Percentiles rank a stretch among this genome's conserved stretches.
Evolutionary conservation across 148 eudicot genomes (phyloP).

Genomic region (Nyssa sinensis): DNA sequence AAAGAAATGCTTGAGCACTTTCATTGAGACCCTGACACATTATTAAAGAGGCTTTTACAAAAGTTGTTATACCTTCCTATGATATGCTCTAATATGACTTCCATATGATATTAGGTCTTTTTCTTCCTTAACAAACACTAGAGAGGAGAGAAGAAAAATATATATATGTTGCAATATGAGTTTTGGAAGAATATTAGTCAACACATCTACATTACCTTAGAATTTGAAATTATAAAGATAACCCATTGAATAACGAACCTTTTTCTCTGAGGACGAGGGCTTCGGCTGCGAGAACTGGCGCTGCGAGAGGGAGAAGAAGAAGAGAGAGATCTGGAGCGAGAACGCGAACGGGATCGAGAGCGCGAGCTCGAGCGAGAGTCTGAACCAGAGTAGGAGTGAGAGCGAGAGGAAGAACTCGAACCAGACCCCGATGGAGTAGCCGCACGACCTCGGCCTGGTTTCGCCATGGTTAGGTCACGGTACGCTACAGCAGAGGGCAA

Average conservation of each 20-base stretch:
- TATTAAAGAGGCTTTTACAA: no score
- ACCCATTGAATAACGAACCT: slow-evolving; percentile 26
- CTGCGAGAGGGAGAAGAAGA: slow-evolving; percentile 47
- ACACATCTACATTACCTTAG: no score
- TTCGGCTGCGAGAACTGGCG: slow-evolving; percentile 56
- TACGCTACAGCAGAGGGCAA: background rate
- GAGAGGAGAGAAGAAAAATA: no score
- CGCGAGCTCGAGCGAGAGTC: slow-evolving; percentile 35
- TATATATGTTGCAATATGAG: no score
- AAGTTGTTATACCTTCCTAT: no score
- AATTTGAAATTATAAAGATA: no score
- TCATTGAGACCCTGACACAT: no score
- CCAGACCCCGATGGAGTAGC: slow-evolving; percentile 44
- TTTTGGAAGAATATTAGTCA: no score
- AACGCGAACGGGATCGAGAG: slow-evolving; percentile 23
- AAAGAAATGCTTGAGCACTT: no score
- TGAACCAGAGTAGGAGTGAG: slow-evolving; percentile 37
- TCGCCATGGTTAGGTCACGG: slow-evolving; percentile 63
- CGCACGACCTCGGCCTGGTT: slow-evolving; percentile 58
- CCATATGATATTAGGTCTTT: no score
- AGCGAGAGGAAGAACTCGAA: slow-evolving; percentile 46
- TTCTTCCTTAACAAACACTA: no score
- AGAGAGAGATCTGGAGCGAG: slow-evolving; percentile 37
- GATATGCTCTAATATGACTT: no score
- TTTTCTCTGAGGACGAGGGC: slow-evolving; percentile 50